These are phyloP conservation scores for Solanum corneliomulleri DNA, from an alignment of 257 asterid species.

Conservation along the genomic window DNA sequence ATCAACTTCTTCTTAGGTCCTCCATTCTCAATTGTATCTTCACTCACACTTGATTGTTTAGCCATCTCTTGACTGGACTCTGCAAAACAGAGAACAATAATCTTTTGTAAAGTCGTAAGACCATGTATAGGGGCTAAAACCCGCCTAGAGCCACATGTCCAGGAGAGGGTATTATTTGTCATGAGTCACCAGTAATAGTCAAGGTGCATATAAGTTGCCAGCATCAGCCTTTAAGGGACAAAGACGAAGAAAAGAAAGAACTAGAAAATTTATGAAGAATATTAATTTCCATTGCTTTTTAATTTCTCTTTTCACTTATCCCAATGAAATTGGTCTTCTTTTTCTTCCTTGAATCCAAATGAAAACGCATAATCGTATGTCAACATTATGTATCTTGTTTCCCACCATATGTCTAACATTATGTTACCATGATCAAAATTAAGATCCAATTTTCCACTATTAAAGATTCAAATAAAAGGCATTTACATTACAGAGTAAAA, in stretches of 20 bases:
- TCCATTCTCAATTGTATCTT: not conserved
- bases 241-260: not conserved
- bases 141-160: not conserved
- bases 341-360: not conserved
- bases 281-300: not conserved
- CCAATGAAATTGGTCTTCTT: not conserved
- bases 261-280: not conserved
- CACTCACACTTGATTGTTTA: slow-evolving; percentile 17
- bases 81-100: not conserved
- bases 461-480: not conserved
- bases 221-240: not conserved
- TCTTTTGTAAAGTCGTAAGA: not conserved
- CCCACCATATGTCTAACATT: not conserved
- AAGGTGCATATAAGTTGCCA: not conserved
- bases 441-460: not conserved
- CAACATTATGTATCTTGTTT: not conserved
- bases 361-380: not conserved
- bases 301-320: not conserved
- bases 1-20: slow-evolving; percentile 9
- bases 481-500: not conserved
- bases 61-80: slow-evolving; percentile 24
- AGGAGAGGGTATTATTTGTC: not conserved
- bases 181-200: not conserved
- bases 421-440: not conserved
- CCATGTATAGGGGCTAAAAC: not conserved